Conservation (phyloP, 192 early-diverging fungal species). For the Linderina pennispora region DNA sequence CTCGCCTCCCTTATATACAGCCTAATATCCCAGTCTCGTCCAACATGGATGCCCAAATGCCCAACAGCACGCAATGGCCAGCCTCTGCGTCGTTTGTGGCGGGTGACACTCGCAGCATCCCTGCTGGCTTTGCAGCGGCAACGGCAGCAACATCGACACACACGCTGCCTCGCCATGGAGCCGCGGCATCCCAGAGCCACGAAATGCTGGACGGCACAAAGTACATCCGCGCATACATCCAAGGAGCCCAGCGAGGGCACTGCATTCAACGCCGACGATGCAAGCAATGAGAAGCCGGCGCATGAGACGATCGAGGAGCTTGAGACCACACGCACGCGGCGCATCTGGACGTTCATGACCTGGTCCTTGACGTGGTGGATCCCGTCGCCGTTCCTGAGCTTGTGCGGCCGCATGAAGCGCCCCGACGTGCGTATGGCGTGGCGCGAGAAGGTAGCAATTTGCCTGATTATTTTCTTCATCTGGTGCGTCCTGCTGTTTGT, state of each 20-base stretch:
- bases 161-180: constrained; percentile 18
- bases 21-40: too few species aligned
- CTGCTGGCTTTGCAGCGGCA: too few species aligned
- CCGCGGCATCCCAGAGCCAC: background rate
- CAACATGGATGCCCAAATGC: constrained; percentile 8
- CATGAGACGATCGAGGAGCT: constrained; percentile 40
- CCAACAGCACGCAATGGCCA: constrained; percentile 21
- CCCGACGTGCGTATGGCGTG: constrained; percentile 93
- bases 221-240: constrained; percentile 7
- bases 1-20: too few species aligned
- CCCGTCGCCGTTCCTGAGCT: constrained; percentile 33
- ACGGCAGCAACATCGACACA: constrained; percentile 16
- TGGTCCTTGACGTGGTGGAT: constrained; percentile 43
- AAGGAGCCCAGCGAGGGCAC: constrained; percentile 24
- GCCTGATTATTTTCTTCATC: constrained; percentile 77
- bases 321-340: constrained; percentile 26
- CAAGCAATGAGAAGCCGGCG: constrained; percentile 4
- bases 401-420: constrained; percentile 68
- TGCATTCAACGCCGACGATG: constrained; percentile 15
- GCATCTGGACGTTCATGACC: constrained; percentile 24
- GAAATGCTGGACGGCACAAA: constrained; percentile 2
- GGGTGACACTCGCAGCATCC: constrained; percentile 34
- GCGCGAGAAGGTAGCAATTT: constrained; percentile 89
- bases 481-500: constrained; percentile 81
- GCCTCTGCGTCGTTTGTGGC: constrained; percentile 28